Evolutionary conservation across 352 stramenopile species (phyloP), one percentile per base, ranked within the genome.

Genomic region (Thalassiosira hispida): DNA sequence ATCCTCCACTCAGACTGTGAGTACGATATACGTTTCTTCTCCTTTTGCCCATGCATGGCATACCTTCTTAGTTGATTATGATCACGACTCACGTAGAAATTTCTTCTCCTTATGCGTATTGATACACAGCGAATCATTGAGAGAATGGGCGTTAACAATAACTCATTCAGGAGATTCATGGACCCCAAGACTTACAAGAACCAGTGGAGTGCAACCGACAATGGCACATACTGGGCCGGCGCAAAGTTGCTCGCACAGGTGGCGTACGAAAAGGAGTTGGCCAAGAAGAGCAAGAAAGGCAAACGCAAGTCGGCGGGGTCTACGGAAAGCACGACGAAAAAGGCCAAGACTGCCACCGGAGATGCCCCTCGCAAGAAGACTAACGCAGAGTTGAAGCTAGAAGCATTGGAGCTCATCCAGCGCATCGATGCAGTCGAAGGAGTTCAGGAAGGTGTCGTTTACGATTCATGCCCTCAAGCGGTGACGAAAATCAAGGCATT

Each of bases 381-480:
- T 42, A 42, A 11, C 5, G 33, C 11, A 11, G 33, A 42, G 11
- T 2, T 47, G 7, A 51, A 67, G 20, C 14, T 27, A 16, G 67
- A 77, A 8, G 57, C 51, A 1, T n/a, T 25, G 12, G 16, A 77
- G 25, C 61, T 82, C n/a, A 51, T 74, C 18, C 16, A 56, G 1
- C 51, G 68, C 33, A 79, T 83, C 65, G 67, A 55, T 40, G 42
- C 61, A 14, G 59, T 82, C 25, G 59, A 82, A 47, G 38, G 38
- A 33, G 70, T 77, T 1, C 12, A 46, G 0, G 18, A 63, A 11
- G 12, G 22, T 62, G 1, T 22, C 22, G 66, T 84, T 29, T 81
- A 76, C 33, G 77, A 85, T 33, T 62, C 57, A 25, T 85, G 77
- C 53, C 77, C 77, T 44, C 25, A 82, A 42, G 8, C 82, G 38